Evolutionary conservation across 768 basidiomycete species (phyloP).

Genomic region (Psilocybe subaeruginosa): DNA sequence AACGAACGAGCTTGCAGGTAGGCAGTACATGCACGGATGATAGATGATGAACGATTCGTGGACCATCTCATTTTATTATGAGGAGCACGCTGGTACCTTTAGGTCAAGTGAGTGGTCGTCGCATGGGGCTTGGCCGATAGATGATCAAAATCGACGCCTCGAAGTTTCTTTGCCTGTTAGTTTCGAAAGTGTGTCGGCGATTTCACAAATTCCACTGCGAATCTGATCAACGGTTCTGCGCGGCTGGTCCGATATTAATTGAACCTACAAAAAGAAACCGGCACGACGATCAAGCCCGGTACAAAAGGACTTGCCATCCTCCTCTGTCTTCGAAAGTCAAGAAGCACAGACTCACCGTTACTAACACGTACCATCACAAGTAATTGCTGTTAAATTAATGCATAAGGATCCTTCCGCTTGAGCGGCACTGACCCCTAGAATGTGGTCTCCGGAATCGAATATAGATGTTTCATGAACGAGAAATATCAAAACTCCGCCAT

Average conservation of each 20-base stretch:
- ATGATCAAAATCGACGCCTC: no score
- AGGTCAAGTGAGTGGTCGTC: no score
- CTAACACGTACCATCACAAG: constrained; percentile 12
- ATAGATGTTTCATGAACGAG: neutral
- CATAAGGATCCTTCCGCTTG: neutral
- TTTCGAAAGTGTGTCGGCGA: no score
- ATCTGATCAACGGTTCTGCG: constrained; percentile 16
- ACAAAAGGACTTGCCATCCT: constrained; percentile 14
- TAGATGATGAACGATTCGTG: no score
- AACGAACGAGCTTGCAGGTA: no score
- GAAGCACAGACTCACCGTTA: neutral
- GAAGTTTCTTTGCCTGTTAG: no score
- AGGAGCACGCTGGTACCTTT: no score
- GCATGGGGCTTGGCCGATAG: no score
- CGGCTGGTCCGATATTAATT: neutral
- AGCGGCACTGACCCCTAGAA: neutral
- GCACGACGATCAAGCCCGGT: constrained; percentile 22
- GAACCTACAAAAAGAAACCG: neutral
- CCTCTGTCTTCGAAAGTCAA: constrained; percentile 5
- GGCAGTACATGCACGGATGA: no score
- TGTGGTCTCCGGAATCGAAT: neutral
- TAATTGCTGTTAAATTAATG: constrained; percentile 1
- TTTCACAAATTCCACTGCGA: neutral
- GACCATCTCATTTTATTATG: no score
- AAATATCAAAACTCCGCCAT: no score